Evolutionary conservation across 2,329 filamentous ascomycete species (phyloP), one percentile per base, ranked within the genome.

Genomic region (Diaporthe sp.): DNA sequence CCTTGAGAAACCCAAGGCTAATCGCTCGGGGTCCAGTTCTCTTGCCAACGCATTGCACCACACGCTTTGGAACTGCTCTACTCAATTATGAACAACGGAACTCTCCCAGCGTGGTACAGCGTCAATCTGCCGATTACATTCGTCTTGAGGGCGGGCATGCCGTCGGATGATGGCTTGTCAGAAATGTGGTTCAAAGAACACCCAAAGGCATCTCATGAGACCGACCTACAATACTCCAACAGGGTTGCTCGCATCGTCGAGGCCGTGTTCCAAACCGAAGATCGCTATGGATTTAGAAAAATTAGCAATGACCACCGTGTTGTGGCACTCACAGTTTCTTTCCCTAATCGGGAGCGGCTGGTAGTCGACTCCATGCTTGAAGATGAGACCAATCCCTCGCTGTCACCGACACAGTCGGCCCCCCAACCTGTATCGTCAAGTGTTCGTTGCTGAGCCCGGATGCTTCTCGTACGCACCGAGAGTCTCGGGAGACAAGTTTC

Each of bases 131-230:
- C 69, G 4, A 22, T 72, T 5, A 61, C 55, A 10, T 61, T 59
- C 31, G 13, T 72, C 15, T 1, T 59, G 31, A 37, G 34, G 46
- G 28, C 44, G 1, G 69, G 69, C 22, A 69, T 69, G 46, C 65
- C 65, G 9, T 55, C 65, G n/a, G 65, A 69, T 9, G 34, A 69
- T 28, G 49, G 65, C n/a, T 28, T 69, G 65, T 55, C 46, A 13
- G 65, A 69, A 42, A 28, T 69, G 49, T 69, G 65, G 65, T 9
- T 69, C 9, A 53, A 39, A 0, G 31, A 69, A 42, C 17, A 42
- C 25, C 65, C 65, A 6, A 39, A n/a, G 65, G 6, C 3, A 3
- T 4, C 34, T 25, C 15, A 42, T 4, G 49, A 69, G 49, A 28
- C 22, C 34, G 65, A 39, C 15, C n/a, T 28, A 10, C 31, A 15